Evolutionary conservation across 1,284 basidiomycete genomes (phyloP).

Genomic region (Ceratobasidium sp.): DNA sequence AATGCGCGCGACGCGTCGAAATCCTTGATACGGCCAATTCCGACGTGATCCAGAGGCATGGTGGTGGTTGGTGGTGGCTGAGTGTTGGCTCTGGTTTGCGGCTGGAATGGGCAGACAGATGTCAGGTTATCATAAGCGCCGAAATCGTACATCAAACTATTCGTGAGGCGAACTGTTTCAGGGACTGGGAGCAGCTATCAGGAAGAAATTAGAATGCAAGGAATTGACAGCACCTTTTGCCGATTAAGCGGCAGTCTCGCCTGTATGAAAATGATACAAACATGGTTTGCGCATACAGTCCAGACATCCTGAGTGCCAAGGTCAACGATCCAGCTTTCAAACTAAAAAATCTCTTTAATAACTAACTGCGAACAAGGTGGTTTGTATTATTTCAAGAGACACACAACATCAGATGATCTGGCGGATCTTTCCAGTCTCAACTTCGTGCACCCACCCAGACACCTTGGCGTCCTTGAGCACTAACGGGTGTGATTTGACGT

Average conservation of each 20-base stretch:
- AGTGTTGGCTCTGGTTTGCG: neutral
- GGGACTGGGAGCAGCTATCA: too few relatives aligned
- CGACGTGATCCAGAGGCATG: slow-evolving; percentile 34
- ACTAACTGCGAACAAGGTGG: neutral
- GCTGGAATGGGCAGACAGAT: neutral
- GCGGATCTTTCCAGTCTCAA: slow-evolving; percentile 68
- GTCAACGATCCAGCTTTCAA: too few relatives aligned
- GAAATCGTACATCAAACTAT: too few relatives aligned
- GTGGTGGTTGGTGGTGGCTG: slow-evolving; percentile 4
- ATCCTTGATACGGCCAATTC: slow-evolving; percentile 2
- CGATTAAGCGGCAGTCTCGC: too few relatives aligned
- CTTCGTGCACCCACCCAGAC: slow-evolving; percentile 74
- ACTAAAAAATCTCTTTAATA: too few relatives aligned
- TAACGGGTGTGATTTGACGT: slow-evolving; percentile 65
- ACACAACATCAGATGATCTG: slow-evolving; percentile 8
- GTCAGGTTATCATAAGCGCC: neutral
- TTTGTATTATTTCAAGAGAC: neutral
- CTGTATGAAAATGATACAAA: too few relatives aligned
- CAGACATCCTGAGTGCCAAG: too few relatives aligned
- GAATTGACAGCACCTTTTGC: too few relatives aligned
- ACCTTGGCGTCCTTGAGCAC: slow-evolving; percentile 65
- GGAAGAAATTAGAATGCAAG: too few relatives aligned
- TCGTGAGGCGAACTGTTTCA: too few relatives aligned
- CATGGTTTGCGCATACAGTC: too few relatives aligned
- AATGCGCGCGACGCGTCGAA: slow-evolving; percentile 4